Conservation (phyloP, 2,329 filamentous ascomycete genomes). For the Pezizomycotina sp. region DNA sequence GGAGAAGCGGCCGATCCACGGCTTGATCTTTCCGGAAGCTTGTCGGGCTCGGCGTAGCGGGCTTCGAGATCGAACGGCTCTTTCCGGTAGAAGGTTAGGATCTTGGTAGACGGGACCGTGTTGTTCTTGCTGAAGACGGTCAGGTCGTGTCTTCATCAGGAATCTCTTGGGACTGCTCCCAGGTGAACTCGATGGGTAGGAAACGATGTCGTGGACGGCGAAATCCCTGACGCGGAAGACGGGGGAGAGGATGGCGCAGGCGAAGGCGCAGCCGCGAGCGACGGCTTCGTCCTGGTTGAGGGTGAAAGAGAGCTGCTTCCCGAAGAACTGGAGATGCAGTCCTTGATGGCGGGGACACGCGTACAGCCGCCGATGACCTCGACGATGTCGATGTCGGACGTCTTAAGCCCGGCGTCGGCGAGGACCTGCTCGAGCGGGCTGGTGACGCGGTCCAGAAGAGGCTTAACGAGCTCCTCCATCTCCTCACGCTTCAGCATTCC, state of each 20-base stretch:
- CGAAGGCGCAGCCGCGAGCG: conserved; percentile 88
- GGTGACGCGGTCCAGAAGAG: conserved; percentile 57
- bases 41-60: conserved; percentile 72
- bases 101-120: conserved; percentile 94
- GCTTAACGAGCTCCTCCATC: conserved; percentile 77
- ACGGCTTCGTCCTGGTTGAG: conserved; percentile 97
- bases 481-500: conserved; percentile 85
- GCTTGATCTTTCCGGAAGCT: conserved; percentile 71
- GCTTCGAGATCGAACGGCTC: conserved; percentile 94
- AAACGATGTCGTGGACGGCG: conserved; percentile 89
- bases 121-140: conserved; percentile 97
- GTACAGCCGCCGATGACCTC: conserved; percentile 92
- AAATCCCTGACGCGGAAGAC: conserved; percentile 98
- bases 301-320: conserved; percentile 83
- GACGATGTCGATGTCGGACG: conserved; percentile 81
- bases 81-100: conserved; percentile 97
- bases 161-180: conserved; percentile 97
- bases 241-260: conserved; percentile 90
- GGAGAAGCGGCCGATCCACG: conserved; percentile 94
- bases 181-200: conserved; percentile 95
- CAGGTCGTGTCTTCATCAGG: conserved; percentile 94
- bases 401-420: conserved; percentile 76
- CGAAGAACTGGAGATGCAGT: conserved; percentile 80
- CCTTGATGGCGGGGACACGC: conserved; percentile 84
- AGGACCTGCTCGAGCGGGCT: conserved; percentile 76